Conservation (phyloP, 2,329 filamentous ascomycete genomes). For the Cadophora gregata region DNA sequence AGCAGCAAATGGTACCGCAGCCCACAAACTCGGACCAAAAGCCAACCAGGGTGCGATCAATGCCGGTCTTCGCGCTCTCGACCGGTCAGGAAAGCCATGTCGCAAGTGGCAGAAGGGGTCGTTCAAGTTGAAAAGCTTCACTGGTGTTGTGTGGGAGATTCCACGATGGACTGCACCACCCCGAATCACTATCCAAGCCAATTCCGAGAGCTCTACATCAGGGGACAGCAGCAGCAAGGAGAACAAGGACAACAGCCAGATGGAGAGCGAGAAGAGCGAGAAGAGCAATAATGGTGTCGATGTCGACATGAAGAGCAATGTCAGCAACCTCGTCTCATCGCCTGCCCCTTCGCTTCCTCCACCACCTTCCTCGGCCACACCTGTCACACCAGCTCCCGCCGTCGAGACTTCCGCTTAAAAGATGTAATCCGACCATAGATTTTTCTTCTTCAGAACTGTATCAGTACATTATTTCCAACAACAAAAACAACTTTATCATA, state of each 20-base stretch:
- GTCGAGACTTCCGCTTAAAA: conserved; percentile 28
- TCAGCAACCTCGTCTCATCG: conserved; percentile 50
- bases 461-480: conserved; percentile 17
- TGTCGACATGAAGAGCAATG: conserved; percentile 63
- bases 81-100: conserved; percentile 89
- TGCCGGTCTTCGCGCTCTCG: conserved; percentile 89
- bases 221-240: conserved; percentile 67
- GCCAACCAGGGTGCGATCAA: conserved; percentile 98
- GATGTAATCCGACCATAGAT: neutral
- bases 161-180: conserved; percentile 80
- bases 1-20: conserved; percentile 49
- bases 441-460: conserved; percentile 10
- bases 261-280: conserved; percentile 61
- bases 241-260: conserved; percentile 64
- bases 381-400: conserved; percentile 24
- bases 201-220: conserved; percentile 52
- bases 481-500: conserved; percentile 2
- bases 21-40: conserved; percentile 91
- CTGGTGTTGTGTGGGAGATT: conserved; percentile 82
- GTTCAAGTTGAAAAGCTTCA: conserved; percentile 90
- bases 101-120: conserved; percentile 87
- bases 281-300: conserved; percentile 64
- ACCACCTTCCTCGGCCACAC: conserved; percentile 40
- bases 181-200: conserved; percentile 55
- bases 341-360: conserved; percentile 47